Conservation (phyloP, 1,284 basidiomycete species). For the Ganoderma resinaceum region DNA sequence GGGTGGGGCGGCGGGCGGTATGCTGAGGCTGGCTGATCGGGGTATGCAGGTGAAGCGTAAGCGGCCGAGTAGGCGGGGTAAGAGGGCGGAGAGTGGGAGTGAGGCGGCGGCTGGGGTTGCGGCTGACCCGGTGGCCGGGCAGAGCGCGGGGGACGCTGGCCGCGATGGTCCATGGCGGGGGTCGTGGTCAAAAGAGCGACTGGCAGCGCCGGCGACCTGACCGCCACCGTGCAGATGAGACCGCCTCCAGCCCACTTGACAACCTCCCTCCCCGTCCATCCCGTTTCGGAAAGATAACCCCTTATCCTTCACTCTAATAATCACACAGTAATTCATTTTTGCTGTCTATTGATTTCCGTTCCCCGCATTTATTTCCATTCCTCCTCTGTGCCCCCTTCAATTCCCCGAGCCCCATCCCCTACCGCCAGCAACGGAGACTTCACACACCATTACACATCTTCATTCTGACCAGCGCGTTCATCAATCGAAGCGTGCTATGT, state of each 20-base stretch:
- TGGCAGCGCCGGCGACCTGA: conserved; percentile 31
- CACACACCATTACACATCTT: neutral
- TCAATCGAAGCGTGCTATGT: neutral
- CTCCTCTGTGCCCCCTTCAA: neutral
- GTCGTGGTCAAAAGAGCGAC: conserved; percentile 29
- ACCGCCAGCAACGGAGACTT: neutral
- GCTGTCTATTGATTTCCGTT: neutral
- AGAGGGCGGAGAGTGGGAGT: conserved; percentile 33
- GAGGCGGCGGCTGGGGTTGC: conserved; percentile 31
- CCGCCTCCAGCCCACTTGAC: conserved; percentile 14
- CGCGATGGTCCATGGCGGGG: conserved; percentile 42
- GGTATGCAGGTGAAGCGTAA: conserved; percentile 36
- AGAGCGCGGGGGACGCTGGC: conserved; percentile 50
- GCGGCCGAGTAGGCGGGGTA: conserved; percentile 23
- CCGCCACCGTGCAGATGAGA: conserved; percentile 29
- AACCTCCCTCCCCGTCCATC: conserved; percentile 27
- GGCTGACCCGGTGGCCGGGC: conserved; percentile 41
- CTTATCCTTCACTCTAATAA: conserved; percentile 1
- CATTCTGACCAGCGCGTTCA: neutral
- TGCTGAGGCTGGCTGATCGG: conserved; percentile 36
- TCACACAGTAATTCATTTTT: neutral
- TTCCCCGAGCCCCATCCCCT: neutral
- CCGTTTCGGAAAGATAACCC: conserved; percentile 7
- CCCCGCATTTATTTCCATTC: neutral
- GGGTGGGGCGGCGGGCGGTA: conserved; percentile 33